phyloP scores from a whole-genome alignment of 306 rosid species.

The Glycyrrhiza uralensis region DNA sequence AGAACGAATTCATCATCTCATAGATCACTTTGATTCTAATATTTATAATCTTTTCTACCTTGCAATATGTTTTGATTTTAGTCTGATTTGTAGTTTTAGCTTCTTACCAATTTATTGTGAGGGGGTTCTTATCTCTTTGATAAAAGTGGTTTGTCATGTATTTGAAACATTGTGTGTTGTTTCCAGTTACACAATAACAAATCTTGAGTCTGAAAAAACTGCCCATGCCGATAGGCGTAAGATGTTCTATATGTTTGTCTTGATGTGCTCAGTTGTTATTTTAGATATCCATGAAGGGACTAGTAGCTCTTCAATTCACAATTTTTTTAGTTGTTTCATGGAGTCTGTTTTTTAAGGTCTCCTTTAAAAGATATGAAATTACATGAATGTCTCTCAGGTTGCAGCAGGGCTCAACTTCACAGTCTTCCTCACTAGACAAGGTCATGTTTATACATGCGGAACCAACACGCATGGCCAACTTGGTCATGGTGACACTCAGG shows the following conservation, averaged over 20 bases:
- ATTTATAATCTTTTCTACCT: background rate
- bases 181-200: conserved; percentile 9
- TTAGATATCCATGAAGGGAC: background rate
- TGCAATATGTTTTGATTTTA: background rate
- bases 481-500: conserved; percentile 76
- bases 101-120: background rate
- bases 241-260: background rate
- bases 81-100: background rate
- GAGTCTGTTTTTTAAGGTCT: background rate
- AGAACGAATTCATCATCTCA: background rate
- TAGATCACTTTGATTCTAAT: background rate
- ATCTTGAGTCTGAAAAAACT: background rate
- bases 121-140: background rate
- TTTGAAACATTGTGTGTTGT: background rate
- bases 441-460: conserved; percentile 85
- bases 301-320: background rate
- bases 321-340: background rate
- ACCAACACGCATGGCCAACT: conserved; percentile 84
- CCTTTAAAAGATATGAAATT: background rate
- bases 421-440: conserved; percentile 76
- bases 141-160: background rate
- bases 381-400: conserved; percentile 52
- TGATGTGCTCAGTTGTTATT: background rate
- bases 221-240: background rate
- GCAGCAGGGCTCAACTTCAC: conserved; percentile 87